Base-by-base conservation (phyloP, 192 early-diverging fungal species). In the Chytriomyces sp. region DNA sequence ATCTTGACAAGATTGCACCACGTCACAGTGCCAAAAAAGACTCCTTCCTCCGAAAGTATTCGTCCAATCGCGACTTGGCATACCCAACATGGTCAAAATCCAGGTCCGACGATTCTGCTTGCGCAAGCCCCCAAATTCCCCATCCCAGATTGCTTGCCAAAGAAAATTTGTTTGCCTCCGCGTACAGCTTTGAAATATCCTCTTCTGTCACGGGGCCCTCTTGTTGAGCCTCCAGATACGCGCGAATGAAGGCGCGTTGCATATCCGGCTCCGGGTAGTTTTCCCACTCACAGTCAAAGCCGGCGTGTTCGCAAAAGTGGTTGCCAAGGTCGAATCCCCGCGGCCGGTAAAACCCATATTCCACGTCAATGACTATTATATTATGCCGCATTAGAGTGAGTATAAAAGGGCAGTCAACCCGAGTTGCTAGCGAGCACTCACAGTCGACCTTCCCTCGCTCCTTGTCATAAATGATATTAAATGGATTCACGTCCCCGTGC, bases 291-390 rank as follows among this genome's bases (percentile, higher is more conserved):
- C 96, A 98, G 64, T 98, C 96, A 76, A 97, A 98, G 66, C 82
- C 93, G 14, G 91, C 91, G 74, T 88, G 92, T 71, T 98, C 96
- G 77, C 91, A 92, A 73, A 97, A 98, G 78, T 97, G 95, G 75
- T 98, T 98, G 39, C 89, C 94, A 70, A 98, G 92, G 76, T 98
- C 96, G 78, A 97, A 98, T 1, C 89, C 94, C 33, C 94, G 87
- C 75, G 89, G 93, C 19, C 85, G 87, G 76, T 91, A 91, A 10
- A 79, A 86, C 3, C 91, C 94, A 75, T 98, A 98, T 65, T 98
- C 96, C 68, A 95, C 94, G 78, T 98, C 95, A 68, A 96, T 98
- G 44, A 75, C 73, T 74, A 56, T 31, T 26, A 7, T 12, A 33
- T 10, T 5, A 25, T 5, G 61, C 10, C 22, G 0, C 17, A 28